Conservation (phyloP, 495 filamentous ascomycete species). For the Tetracladium marchalianum region DNA sequence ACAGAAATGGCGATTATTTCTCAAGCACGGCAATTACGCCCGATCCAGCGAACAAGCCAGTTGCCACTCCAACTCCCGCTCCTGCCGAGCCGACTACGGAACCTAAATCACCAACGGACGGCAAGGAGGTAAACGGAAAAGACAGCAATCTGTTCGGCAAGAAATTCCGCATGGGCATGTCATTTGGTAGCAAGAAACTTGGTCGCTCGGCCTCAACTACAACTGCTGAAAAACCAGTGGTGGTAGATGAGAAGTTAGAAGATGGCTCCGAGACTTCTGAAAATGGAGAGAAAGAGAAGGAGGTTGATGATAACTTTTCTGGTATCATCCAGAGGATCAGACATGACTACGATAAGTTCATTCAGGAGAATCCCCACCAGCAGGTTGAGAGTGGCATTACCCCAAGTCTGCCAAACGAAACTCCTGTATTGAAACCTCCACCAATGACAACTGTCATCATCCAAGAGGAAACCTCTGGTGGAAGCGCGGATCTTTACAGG, state of each 20-base stretch:
- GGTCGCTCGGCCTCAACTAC: conserved; percentile 58
- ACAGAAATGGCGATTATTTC: conserved; percentile 57
- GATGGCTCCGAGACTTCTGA: conserved; percentile 45
- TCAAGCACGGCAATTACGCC: conserved; percentile 26
- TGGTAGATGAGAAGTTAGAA: conserved; percentile 52
- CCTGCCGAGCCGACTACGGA: conserved; percentile 35
- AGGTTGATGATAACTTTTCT: conserved; percentile 71
- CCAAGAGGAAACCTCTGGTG: conserved; percentile 88
- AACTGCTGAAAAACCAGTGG: conserved; percentile 54
- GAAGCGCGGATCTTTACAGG: conserved; percentile 83
- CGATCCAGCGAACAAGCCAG: conserved; percentile 20
- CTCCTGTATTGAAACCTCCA: conserved; percentile 74
- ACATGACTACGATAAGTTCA: conserved; percentile 54
- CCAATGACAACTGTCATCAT: conserved; percentile 77
- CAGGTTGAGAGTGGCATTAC: conserved; percentile 57
- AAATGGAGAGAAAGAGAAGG: conserved; percentile 61
- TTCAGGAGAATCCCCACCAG: conserved; percentile 34
- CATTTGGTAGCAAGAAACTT: conserved; percentile 71
- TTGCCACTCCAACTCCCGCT: conserved; percentile 23
- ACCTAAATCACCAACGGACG: conserved; percentile 51
- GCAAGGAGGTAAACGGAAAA: conserved; percentile 57
- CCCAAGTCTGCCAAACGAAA: conserved; percentile 74
- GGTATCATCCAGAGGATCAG: conserved; percentile 73
- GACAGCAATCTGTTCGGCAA: conserved; percentile 66
- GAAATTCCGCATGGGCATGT: conserved; percentile 80